Base-by-base conservation (phyloP, 768 basidiomycete species). In the Psilocybe azurescens region DNA sequence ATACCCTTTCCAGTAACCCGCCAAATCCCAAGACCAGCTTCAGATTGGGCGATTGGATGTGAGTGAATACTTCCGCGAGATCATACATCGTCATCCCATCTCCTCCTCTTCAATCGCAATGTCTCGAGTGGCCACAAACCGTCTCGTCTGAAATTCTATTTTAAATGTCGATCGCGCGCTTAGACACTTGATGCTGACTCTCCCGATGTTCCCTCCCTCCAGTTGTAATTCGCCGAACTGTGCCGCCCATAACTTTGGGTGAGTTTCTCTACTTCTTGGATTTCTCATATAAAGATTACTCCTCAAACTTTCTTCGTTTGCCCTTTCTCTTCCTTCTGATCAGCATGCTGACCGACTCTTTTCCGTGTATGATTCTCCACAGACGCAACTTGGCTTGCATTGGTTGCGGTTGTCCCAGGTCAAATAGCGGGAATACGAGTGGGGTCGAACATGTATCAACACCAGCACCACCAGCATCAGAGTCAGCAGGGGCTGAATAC, bases 221-320 rank as follows among this genome's bases (percentile, higher is more conserved):
- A 60, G 91, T 79, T 93, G 91, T 71, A 78, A 77, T 59, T 83
- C 85, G 59, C 79, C 84, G 66, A 86, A 82, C 51, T 94, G 92
- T 73, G 88, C 86, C 68, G 91, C 90, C 13, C 90, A 93, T 73
- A 94, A 94, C 77, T 94, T 93, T 80, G 89, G 89, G 91, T 92
- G 73, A 80, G 89, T 85, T 59, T 65, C 69, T 62, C 66, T 65
- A 61, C 58, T 24, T 58, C 47, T 64, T 48, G 44, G 38, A 41
- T 53, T 30, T 58, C 41, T 6, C 32, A 41, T 61, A 53, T 65
- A 53, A 29, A 39, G 33, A 30, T 33, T 49, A 36, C 55, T 41
- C 60, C 57, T 66, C 59, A 29, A 39, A 24, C 39, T 33, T 47
- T 39, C 57, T 56, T 28, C 59, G 56, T 62, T 54, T 52, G 53